These are phyloP conservation scores for Clarireedia homoeocarpa DNA, from an alignment of 2,329 filamentous ascomycete species.

Conservation along the genomic window DNA sequence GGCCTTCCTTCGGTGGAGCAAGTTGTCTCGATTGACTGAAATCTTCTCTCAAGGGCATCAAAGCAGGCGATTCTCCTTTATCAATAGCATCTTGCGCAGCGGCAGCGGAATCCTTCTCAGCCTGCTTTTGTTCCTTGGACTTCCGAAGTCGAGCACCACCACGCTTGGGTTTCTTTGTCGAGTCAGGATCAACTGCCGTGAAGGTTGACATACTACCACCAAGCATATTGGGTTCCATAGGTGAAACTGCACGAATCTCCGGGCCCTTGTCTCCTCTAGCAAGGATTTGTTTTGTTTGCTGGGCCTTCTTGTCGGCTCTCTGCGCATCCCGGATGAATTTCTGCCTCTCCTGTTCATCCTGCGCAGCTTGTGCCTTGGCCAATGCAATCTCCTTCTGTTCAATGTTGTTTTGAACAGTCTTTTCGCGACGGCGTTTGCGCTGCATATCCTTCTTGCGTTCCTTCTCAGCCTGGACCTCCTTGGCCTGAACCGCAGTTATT, in stretches of 20 bases:
- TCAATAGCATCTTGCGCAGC: slow-evolving; percentile 80
- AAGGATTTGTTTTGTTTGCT: slow-evolving; percentile 79
- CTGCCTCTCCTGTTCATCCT: slow-evolving; percentile 74
- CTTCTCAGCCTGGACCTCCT: slow-evolving; percentile 89
- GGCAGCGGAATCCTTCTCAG: slow-evolving; percentile 75
- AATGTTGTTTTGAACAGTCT: slow-evolving; percentile 88
- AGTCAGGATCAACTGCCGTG: slow-evolving; percentile 43
- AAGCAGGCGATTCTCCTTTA: slow-evolving; percentile 64
- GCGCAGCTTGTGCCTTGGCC: slow-evolving; percentile 66
- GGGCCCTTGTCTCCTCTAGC: slow-evolving; percentile 80
- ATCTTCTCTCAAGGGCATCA: slow-evolving; percentile 32
- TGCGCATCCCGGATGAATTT: slow-evolving; percentile 81
- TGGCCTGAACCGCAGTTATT: slow-evolving; percentile 77
- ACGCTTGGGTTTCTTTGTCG: slow-evolving; percentile 43
- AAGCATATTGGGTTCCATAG: slow-evolving; percentile 72
- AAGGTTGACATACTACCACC: slow-evolving; percentile 83
- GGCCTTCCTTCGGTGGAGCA: slow-evolving; percentile 37
- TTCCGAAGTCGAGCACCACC: slow-evolving; percentile 69
- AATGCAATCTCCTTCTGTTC: slow-evolving; percentile 83
- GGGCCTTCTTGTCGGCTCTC: slow-evolving; percentile 85
- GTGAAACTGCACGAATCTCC: slow-evolving; percentile 56
- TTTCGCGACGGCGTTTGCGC: slow-evolving; percentile 88
- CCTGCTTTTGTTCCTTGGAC: slow-evolving; percentile 78
- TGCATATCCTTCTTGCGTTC: slow-evolving; percentile 99
- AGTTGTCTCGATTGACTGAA: slow-evolving; percentile 15